phyloP scores from a whole-genome alignment of 1,284 basidiomycete genomes.

The Salmacisia buchloeana region DNA sequence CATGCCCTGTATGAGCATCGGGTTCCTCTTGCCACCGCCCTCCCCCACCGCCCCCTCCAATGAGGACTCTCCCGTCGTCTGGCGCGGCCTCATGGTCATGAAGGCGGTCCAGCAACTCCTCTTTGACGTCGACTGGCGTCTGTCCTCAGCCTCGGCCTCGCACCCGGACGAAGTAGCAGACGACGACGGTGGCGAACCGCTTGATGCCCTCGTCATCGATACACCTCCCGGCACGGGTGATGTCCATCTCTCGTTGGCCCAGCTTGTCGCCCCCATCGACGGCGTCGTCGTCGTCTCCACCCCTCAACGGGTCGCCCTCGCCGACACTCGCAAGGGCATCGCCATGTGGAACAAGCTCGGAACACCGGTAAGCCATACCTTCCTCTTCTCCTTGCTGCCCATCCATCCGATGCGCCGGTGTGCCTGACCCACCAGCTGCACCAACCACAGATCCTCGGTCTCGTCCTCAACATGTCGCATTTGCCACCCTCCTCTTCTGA shows the following conservation, averaged over 20 bases:
- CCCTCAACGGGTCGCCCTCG: constrained; percentile 87
- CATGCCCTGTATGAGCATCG: constrained; percentile 94
- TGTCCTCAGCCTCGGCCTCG: background rate
- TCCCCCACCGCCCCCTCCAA: constrained; percentile 46
- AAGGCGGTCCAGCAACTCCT: constrained; percentile 95
- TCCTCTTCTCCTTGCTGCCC: background rate
- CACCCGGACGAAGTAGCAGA: background rate
- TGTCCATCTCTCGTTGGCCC: constrained; percentile 84
- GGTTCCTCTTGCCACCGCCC: constrained; percentile 59
- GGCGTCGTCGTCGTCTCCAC: constrained; percentile 66
- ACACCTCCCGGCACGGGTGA: constrained; percentile 98
- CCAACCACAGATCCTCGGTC: constrained; percentile 67
- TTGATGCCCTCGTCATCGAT: constrained; percentile 87
- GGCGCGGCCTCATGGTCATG: constrained; percentile 98
- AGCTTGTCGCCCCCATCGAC: constrained; percentile 61
- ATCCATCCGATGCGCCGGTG: background rate
- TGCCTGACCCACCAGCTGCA: background rate
- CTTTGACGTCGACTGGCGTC: constrained; percentile 89
- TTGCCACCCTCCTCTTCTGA: constrained; percentile 66
- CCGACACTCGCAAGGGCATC: constrained; percentile 88
- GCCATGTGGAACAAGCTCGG: constrained; percentile 85
- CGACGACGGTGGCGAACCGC: background rate
- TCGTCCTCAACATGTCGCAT: constrained; percentile 84
- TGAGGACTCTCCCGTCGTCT: constrained; percentile 75
- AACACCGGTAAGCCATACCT: constrained; percentile 63